Base-by-base conservation (phyloP, 1,284 basidiomycete genomes). In the Cystobasidium sp. region DNA sequence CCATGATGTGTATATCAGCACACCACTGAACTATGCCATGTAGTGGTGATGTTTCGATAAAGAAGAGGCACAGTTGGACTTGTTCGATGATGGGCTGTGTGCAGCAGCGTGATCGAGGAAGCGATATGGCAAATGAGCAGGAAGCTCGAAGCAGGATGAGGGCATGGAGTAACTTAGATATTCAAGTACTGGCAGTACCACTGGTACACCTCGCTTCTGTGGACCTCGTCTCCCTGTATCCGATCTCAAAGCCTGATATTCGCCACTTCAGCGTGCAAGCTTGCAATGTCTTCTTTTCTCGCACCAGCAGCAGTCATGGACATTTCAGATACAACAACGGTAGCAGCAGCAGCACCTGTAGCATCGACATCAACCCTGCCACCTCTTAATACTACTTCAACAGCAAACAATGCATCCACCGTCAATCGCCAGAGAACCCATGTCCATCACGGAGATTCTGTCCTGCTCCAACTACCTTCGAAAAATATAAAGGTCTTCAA, bases 401-500 rank as follows among this genome's bases (percentile, higher is more conserved):
- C 6, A 6, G 3, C 24, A 4, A 14, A 1, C 12, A 39, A 1
- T 22, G 49, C 39, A 6, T 44, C 64, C 14, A 10, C 20, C 18
- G 14, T n/a, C 9, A 39, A 66, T 22, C 64, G 64, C 9, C 31
- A 20, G 12, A 56, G 72, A 16, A 61, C 65, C 8, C 8, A 80
- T 43, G 89, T 92, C 69, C 84, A 86, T 62, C 80, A 84, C 7
- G 88, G 89, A 20, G 85, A 91, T 80, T 87, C 86, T 14, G 86
- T 92, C 39, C 83, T 93, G 10, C 81, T 92, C 53, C 85, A 85
- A 74, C 80, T 91, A 64, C 90, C 90, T 10, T 91, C 87, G 76
- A 88, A 88, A 59, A 90, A 91, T 75, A 83, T 89, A 52, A 87
- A 87, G 77, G 86, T 87, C 52, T 81, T 89, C 75, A 91, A 89